Conservation (phyloP, 2,329 filamentous ascomycete genomes). For the Thielaviopsis ethacetica region DNA sequence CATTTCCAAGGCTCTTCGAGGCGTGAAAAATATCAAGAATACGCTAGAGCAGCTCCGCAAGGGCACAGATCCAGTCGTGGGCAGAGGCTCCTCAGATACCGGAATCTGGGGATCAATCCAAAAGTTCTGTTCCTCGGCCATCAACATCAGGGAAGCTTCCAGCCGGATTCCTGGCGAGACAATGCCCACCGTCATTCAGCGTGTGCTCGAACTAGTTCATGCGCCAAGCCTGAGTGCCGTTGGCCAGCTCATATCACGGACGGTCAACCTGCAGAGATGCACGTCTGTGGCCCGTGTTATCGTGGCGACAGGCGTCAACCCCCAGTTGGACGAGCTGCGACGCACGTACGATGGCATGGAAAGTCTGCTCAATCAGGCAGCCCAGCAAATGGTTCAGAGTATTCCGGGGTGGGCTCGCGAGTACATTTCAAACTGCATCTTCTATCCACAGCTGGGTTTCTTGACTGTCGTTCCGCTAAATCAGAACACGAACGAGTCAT, state of each 20-base stretch:
- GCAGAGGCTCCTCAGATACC: slow-evolving; percentile 37
- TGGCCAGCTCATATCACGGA: slow-evolving; percentile 4
- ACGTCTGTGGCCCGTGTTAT: slow-evolving; percentile 54
- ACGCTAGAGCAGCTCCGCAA: slow-evolving; percentile 57
- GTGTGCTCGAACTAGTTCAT: not conserved
- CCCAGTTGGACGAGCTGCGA: slow-evolving; percentile 62
- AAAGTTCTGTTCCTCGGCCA: slow-evolving; percentile 8
- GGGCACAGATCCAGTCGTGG: slow-evolving; percentile 45
- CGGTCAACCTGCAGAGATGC: slow-evolving; percentile 25
- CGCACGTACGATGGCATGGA: slow-evolving; percentile 63
- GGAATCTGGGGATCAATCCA: slow-evolving; percentile 43
- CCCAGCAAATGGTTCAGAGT: slow-evolving; percentile 41
- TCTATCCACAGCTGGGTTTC: slow-evolving; percentile 84
- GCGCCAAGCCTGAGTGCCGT: slow-evolving; percentile 1
- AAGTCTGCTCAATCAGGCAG: slow-evolving; percentile 51
- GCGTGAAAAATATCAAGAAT: slow-evolving; percentile 59
- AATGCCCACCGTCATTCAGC: not conserved
- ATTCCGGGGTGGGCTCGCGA: slow-evolving; percentile 42
- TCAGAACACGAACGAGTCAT: slow-evolving; percentile 28
- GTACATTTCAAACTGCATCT: slow-evolving; percentile 59
- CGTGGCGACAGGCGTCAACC: slow-evolving; percentile 55
- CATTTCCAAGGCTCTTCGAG: slow-evolving; percentile 46
- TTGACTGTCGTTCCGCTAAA: slow-evolving; percentile 58
- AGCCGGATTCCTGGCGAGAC: not conserved
- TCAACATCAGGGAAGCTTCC: slow-evolving; percentile 4